Evolutionary conservation across 2,329 filamentous ascomycete species (phyloP).

Genomic region (Neocatenulostroma microsporum): DNA sequence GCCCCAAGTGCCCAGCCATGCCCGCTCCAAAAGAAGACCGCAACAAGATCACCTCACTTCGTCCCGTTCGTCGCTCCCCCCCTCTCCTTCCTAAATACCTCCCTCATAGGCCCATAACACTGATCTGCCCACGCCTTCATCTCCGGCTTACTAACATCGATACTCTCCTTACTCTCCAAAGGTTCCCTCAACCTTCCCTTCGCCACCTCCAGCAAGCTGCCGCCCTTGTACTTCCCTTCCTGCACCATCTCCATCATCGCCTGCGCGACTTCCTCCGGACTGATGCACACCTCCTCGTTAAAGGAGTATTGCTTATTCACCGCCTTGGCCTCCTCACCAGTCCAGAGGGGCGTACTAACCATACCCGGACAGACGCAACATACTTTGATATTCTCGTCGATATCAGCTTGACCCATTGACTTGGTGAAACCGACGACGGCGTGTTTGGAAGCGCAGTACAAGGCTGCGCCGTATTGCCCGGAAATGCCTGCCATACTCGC

Average conservation of each 20-base stretch:
- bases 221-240: slow-evolving; percentile 16
- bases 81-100: slow-evolving; percentile 12
- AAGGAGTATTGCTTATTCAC: slow-evolving; percentile 15
- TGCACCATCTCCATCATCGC: slow-evolving; percentile 24
- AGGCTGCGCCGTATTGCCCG: slow-evolving; percentile 23
- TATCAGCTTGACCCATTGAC: slow-evolving; percentile 28
- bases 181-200: slow-evolving; percentile 10
- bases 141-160: slow-evolving; percentile 5
- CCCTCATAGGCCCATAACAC: slow-evolving; percentile 15
- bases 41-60: too few relatives aligned
- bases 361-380: slow-evolving; percentile 28
- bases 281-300: slow-evolving; percentile 13
- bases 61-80: slow-evolving; percentile 1
- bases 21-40: too few relatives aligned
- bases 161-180: slow-evolving; percentile 10
- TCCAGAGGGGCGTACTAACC: slow-evolving; percentile 25
- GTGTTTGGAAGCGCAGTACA: slow-evolving; percentile 35
- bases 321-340: slow-evolving; percentile 12
- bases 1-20: too few relatives aligned
- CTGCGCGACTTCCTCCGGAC: slow-evolving; percentile 20
- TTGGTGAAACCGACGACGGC: slow-evolving; percentile 34
- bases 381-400: slow-evolving; percentile 29
- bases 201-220: slow-evolving; percentile 13
- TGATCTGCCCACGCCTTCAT: slow-evolving; percentile 9
- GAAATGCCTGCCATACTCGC: slow-evolving; percentile 28